Conservation (phyloP, 306 rosid species). For the Gleditsia sinensis region DNA sequence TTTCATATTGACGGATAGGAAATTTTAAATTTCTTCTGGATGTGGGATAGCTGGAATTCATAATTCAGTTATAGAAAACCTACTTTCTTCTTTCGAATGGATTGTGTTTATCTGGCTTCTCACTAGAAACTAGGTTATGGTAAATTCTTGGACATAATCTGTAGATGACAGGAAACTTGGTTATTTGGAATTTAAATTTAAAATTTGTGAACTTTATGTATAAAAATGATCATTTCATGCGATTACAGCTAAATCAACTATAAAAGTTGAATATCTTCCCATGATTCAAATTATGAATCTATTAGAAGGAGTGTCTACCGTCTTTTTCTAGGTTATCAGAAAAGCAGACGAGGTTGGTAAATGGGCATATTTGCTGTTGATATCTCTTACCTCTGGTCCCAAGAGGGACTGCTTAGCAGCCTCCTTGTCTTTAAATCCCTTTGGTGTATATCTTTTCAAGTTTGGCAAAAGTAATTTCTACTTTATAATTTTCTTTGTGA, state of each 20-base stretch:
- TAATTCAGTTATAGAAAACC: neutral
- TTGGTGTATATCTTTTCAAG: neutral
- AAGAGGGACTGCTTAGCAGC: neutral
- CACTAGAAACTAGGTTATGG: neutral
- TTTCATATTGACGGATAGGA: constrained; percentile 1
- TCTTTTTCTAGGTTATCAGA: constrained; percentile 19
- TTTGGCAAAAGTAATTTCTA: neutral
- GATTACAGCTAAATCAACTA: neutral
- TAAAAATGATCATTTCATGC: neutral
- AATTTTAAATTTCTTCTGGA: neutral
- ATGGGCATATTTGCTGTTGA: constrained; percentile 11
- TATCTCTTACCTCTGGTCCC: constrained; percentile 11
- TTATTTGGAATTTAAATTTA: constrained; percentile 2
- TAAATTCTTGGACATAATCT: neutral
- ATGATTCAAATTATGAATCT: constrained; percentile 1
- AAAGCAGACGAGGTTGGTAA: constrained; percentile 5
- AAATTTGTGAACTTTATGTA: neutral
- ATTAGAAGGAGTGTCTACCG: neutral
- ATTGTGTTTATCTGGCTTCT: neutral
- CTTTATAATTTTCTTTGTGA: neutral
- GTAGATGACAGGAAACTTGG: neutral
- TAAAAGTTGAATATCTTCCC: neutral
- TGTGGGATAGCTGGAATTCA: neutral
- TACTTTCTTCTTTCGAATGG: neutral
- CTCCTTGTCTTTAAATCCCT: neutral